Evolutionary conservation across 148 eudicot species (phyloP), one percentile per base, ranked within the genome.

Genomic region (Dianthus caryophyllus): DNA sequence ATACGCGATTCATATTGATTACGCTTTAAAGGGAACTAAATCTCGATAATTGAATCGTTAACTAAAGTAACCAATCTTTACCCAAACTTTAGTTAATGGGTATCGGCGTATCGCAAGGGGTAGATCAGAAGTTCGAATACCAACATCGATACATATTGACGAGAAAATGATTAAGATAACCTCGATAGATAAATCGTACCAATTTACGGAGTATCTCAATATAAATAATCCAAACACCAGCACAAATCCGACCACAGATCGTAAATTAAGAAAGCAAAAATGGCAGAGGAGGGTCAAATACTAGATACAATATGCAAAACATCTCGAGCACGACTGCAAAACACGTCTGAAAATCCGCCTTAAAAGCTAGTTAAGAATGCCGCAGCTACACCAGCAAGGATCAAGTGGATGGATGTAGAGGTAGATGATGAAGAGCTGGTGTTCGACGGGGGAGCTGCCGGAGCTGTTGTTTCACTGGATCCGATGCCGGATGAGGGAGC

Each of bases 401-500:
- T 65, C 53, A 70, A 39, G 54, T 64, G 20, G 4, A 41, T 2
- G 18, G 78, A 27, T 20, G 57, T 21, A 9, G 15, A 33, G 12
- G 29, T 48, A 2, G 59, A 22, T 11, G 66, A 47, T 31, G 74
- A 57, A 2, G 74, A 29, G 26, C 67, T 27, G 0, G 25, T 17
- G 0, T 18, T 69, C 6, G 74, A 33, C 2, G 74, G 78, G 27
- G 74, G 38, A 20, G n/a, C 10, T 8, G 70, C 71, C 0, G 78
- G 78, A 9, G 74, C 36, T 0, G 74, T 26, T 0, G 25, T 26
- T 38, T 47, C 70, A 44, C 52, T 58, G 36, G 54, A 21, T 64
- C 27, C 78, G 6, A 17, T 22, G 1, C 66, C 70, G 0, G 20
- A 11, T 4, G 65, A 49, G 0, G 78, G 67, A 15, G 74, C 70